phyloP scores from a whole-genome alignment of 768 basidiomycete species.

The Suillus tomentosus region DNA sequence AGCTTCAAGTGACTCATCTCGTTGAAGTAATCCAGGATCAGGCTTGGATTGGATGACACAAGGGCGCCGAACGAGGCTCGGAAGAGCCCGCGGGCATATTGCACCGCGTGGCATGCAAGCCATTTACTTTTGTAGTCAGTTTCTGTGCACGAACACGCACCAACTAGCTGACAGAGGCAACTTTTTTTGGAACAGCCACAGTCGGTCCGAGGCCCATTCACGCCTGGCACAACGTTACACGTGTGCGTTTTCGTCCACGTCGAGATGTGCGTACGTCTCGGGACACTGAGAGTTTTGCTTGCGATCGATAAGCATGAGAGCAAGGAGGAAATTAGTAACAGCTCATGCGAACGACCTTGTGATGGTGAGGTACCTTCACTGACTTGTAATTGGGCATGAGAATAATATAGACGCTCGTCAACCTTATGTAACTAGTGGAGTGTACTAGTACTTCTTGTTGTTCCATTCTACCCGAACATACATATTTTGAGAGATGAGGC shows the following conservation, averaged over 20 bases:
- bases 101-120: not conserved
- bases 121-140: not conserved
- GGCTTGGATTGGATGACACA: not conserved
- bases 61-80: not conserved
- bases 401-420: not conserved
- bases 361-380: not conserved
- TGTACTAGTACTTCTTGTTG: slow-evolving; percentile 14
- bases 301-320: not conserved
- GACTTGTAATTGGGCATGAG: too few species aligned
- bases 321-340: not conserved
- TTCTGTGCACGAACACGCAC: not conserved
- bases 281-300: not conserved
- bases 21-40: not conserved
- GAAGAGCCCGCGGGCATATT: not conserved
- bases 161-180: not conserved
- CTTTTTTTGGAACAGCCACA: not conserved
- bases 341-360: not conserved
- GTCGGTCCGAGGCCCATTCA: not conserved
- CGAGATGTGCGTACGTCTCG: not conserved
- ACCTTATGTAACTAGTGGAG: slow-evolving; percentile 6
- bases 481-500: slow-evolving; percentile 51
- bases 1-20: not conserved
- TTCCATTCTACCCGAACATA: slow-evolving; percentile 22
- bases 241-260: not conserved
- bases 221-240: not conserved